Conservation (phyloP, 257 asterid species). For the Scutellaria barbata region DNA sequence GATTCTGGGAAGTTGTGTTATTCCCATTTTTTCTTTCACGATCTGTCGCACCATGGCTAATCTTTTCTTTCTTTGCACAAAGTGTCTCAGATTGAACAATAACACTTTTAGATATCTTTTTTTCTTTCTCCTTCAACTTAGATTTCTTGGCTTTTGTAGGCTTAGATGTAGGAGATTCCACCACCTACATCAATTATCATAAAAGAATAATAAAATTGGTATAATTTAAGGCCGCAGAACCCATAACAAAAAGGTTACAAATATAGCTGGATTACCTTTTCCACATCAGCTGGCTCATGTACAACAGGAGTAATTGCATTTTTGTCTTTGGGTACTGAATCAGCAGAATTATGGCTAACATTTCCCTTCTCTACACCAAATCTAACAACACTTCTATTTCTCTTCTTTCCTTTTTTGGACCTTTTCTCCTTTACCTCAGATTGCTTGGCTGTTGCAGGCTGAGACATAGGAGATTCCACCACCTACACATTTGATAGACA, state of each 20-base stretch:
- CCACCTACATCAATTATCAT: background rate
- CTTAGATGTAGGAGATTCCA: background rate
- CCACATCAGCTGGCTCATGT: background rate
- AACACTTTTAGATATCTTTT: background rate
- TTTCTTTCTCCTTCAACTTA: background rate
- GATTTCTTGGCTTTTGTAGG: conserved; percentile 21
- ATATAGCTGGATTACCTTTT: background rate
- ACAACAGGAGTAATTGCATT: no score
- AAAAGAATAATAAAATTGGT: background rate
- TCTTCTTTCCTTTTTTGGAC: background rate
- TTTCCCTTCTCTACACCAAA: no score
- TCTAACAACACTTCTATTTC: background rate
- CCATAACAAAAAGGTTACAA: background rate
- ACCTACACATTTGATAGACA: background rate
- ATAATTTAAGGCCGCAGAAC: background rate
- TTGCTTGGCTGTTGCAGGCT: background rate
- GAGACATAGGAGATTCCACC: background rate
- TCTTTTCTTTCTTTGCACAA: background rate
- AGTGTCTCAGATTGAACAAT: background rate
- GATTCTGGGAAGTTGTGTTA: background rate
- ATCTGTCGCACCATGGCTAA: background rate
- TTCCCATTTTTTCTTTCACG: background rate
- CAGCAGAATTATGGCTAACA: background rate
- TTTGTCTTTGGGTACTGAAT: no score
- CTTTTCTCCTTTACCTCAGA: background rate